Evolutionary conservation across 345 rosid genomes (phyloP).

Genomic region (Linum tenue): DNA sequence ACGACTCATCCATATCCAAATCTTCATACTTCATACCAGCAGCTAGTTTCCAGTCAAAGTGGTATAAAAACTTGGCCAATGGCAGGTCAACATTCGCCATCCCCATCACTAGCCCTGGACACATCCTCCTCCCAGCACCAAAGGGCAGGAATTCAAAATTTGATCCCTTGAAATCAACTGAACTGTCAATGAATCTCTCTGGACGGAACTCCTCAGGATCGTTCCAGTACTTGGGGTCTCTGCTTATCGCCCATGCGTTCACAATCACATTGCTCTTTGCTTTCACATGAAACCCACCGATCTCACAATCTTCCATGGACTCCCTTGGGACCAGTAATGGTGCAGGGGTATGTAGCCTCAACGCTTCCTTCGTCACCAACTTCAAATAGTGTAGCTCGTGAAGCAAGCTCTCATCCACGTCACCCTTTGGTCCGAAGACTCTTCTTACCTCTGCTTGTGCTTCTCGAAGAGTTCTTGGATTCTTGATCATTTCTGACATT

Average conservation of each 20-base stretch:
- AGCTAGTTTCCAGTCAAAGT: constrained; percentile 23
- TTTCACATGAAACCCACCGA: constrained; percentile 8
- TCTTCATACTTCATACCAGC: constrained; percentile 6
- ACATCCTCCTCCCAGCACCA: constrained; percentile 18
- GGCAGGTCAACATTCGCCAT: constrained; percentile 9
- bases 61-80: constrained; percentile 10
- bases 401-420: constrained; percentile 1
- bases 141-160: too few relatives aligned
- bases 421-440: background rate
- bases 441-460: constrained; percentile 13
- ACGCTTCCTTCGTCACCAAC: constrained; percentile 7
- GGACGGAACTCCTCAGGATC: constrained; percentile 13
- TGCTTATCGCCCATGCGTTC: too few relatives aligned
- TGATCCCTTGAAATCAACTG: constrained; percentile 14
- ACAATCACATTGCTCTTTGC: constrained; percentile 6
- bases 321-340: constrained; percentile 11
- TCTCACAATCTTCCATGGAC: background rate
- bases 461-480: constrained; percentile 7
- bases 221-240: background rate
- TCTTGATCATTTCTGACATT: constrained; percentile 9
- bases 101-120: constrained; percentile 15
- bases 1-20: constrained; percentile 17
- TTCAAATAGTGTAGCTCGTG: constrained; percentile 4
- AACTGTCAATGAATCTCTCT: constrained; percentile 13
- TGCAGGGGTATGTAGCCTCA: constrained; percentile 9